Percentiles rank a stretch among this genome's conserved stretches.
Evolutionary conservation across 495 filamentous ascomycete species (phyloP).

Genomic region (Annulohypoxylon bovei): DNA sequence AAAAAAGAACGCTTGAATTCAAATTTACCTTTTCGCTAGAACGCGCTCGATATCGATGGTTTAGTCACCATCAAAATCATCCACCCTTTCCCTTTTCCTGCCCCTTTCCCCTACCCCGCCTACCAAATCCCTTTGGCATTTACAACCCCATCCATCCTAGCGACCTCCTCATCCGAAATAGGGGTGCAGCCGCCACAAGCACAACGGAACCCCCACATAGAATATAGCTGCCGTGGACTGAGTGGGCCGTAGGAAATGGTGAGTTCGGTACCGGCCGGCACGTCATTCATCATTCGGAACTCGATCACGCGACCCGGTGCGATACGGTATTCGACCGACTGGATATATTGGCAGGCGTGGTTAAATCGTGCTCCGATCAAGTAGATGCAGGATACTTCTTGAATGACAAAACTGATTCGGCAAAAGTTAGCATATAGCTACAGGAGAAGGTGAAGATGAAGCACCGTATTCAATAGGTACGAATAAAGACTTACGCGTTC

Average conservation of each 20-base stretch:
- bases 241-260: conserved; percentile 47
- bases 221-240: conserved; percentile 34
- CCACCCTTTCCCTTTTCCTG: background rate
- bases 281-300: conserved; percentile 29
- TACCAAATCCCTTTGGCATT: background rate
- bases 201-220: conserved; percentile 49
- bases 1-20: background rate
- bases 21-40: background rate
- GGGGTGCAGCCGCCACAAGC: conserved; percentile 46
- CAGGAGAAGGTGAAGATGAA: too few relatives aligned
- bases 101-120: background rate
- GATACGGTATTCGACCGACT: conserved; percentile 38
- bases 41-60: background rate
- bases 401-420: conserved; percentile 17
- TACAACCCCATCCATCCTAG: background rate
- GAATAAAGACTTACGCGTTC: conserved; percentile 43
- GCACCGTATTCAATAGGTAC: too few relatives aligned
- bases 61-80: background rate
- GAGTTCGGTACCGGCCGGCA: conserved; percentile 45
- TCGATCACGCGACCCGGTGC: conserved; percentile 1
- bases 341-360: conserved; percentile 43
- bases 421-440: conserved; percentile 20
- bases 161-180: conserved; percentile 35
- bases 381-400: conserved; percentile 37
- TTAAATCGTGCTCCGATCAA: conserved; percentile 48